Evolutionary conservation across 805 yeast species (phyloP).

Genomic region (Wickerhamomyces hampshirensis): DNA sequence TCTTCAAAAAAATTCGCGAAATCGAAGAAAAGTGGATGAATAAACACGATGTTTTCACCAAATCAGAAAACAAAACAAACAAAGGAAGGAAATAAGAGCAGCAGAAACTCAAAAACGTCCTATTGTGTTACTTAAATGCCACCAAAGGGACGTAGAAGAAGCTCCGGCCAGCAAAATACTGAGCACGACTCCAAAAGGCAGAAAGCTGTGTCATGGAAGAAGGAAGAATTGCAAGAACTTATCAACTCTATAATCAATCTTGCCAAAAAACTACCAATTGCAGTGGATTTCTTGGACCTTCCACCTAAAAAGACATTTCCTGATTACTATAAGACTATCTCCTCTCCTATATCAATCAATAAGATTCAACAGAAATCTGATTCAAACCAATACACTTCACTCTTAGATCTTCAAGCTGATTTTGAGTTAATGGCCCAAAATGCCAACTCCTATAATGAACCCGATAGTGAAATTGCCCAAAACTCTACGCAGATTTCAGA

Average conservation of each 20-base stretch:
- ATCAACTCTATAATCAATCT: constrained; percentile 29
- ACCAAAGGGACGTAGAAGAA: constrained; percentile 19
- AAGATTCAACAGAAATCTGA: constrained; percentile 53
- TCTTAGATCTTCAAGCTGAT: constrained; percentile 48
- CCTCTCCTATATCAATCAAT: constrained; percentile 61
- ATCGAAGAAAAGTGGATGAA: too few species aligned
- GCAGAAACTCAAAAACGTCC: background rate
- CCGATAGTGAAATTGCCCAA: constrained; percentile 56
- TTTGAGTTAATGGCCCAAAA: constrained; percentile 64
- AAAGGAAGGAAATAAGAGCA: background rate
- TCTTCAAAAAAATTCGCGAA: too few species aligned
- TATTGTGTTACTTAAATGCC: too few species aligned
- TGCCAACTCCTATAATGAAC: constrained; percentile 70
- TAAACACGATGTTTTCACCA: background rate
- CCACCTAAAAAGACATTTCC: constrained; percentile 76
- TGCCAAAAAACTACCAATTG: constrained; percentile 32
- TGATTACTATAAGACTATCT: constrained; percentile 69
- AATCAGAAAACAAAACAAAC: background rate
- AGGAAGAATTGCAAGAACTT: constrained; percentile 24
- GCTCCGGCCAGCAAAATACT: constrained; percentile 1
- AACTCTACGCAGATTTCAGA: constrained; percentile 56
- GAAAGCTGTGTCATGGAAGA: constrained; percentile 6
- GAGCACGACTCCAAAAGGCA: constrained; percentile 12
- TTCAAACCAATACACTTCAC: constrained; percentile 29
- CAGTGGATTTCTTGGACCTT: constrained; percentile 53